Percentiles rank a stretch among this genome's conserved stretches.
Conservation (phyloP, 306 rosid genomes). For the Prunus campanulata region DNA sequence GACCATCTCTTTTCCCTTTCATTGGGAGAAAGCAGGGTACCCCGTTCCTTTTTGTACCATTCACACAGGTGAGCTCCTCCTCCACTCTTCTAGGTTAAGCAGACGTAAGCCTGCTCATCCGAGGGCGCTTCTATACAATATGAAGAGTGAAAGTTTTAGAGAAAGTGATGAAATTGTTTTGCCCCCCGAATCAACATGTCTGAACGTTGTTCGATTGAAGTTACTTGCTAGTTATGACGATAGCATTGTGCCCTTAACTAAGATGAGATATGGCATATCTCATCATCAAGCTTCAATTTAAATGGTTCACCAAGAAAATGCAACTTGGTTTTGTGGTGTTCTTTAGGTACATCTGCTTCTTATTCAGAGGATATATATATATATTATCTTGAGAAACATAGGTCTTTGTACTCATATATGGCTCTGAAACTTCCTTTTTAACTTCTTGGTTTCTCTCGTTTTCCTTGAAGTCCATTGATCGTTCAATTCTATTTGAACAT, state of each 20-base stretch:
- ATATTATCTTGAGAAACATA: no score
- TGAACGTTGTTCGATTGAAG: background rate
- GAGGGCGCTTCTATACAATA: background rate
- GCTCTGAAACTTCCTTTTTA: no score
- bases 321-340: no score
- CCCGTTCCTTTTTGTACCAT: background rate
- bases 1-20: background rate
- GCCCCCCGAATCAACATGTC: background rate
- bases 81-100: background rate
- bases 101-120: background rate
- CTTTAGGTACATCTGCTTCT: no score
- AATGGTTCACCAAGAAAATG: no score
- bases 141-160: background rate
- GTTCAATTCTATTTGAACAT: no score
- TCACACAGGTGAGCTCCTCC: constrained; percentile 1
- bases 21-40: background rate
- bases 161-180: background rate
- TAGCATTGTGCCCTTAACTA: background rate
- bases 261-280: no score
- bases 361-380: no score
- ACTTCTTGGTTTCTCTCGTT: no score
- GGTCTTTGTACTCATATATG: no score
- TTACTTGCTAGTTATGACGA: background rate
- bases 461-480: no score
- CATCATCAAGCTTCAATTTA: no score